These are phyloP conservation scores for Beta vulgaris DNA, from an alignment of 148 eudicot genomes.

Conservation along the genomic window DNA sequence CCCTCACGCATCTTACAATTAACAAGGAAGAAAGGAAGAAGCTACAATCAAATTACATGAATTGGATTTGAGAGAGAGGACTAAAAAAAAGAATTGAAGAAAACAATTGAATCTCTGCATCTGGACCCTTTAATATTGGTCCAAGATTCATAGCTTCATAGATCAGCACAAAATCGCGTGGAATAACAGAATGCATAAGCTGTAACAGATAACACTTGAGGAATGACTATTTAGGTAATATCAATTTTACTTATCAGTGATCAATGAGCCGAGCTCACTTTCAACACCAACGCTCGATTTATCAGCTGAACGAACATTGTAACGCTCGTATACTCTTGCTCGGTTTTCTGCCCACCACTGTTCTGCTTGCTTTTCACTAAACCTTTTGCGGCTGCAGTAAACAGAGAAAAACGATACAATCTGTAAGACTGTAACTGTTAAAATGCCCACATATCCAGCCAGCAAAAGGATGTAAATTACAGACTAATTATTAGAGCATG, in stretches of 20 bases:
- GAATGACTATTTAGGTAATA: slow-evolving; percentile 29
- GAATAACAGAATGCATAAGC: slow-evolving; percentile 9
- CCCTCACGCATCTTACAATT: slow-evolving; percentile 30
- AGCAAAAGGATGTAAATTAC: neutral
- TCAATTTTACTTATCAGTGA: slow-evolving; percentile 16
- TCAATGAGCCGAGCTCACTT: slow-evolving; percentile 52
- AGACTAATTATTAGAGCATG: neutral
- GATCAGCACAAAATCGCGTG: slow-evolving; percentile 17
- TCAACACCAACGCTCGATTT: slow-evolving; percentile 80
- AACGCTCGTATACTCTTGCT: slow-evolving; percentile 75
- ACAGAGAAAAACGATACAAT: slow-evolving; percentile 34
- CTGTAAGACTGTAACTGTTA: slow-evolving; percentile 23
- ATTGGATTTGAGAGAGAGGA: slow-evolving; percentile 20
- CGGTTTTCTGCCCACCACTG: slow-evolving; percentile 98
- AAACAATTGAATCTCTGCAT: slow-evolving; percentile 37
- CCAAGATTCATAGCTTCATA: slow-evolving; percentile 17
- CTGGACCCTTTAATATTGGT: slow-evolving; percentile 31
- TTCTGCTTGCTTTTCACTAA: slow-evolving; percentile 96
- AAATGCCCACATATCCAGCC: slow-evolving; percentile 18
- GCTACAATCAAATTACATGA: slow-evolving; percentile 32
- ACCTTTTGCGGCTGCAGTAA: slow-evolving; percentile 83
- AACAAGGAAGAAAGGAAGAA: slow-evolving; percentile 21
- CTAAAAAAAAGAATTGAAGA: slow-evolving; percentile 24
- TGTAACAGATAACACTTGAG: slow-evolving; percentile 18
- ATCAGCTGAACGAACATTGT: slow-evolving; percentile 83